These are phyloP conservation scores for Prunus mongolica DNA, from an alignment of 306 rosid species.

Conservation along the genomic window DNA sequence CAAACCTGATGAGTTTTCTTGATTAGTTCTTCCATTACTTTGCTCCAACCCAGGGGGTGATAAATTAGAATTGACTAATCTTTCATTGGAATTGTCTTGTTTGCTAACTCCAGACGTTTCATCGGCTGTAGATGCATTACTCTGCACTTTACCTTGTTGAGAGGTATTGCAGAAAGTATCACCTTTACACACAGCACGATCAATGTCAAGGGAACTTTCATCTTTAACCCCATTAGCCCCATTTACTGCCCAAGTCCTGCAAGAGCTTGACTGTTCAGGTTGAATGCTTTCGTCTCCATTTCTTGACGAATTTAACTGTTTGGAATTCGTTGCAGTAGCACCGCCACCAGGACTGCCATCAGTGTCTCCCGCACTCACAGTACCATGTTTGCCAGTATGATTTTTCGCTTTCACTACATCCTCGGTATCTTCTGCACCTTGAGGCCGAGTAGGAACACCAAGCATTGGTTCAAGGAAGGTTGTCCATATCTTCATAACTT, in stretches of 20 bases:
- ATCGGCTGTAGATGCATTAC: slow-evolving; percentile 46
- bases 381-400: slow-evolving; percentile 44
- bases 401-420: slow-evolving; percentile 69
- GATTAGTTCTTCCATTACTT: slow-evolving; percentile 56
- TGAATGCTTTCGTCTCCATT: slow-evolving; percentile 66
- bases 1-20: slow-evolving; percentile 73
- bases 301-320: slow-evolving; percentile 51
- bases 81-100: slow-evolving; percentile 57
- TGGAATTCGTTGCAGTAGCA: slow-evolving; percentile 44
- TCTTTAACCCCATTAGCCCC: slow-evolving; percentile 64
- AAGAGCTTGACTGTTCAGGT: slow-evolving; percentile 76
- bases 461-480: slow-evolving; percentile 88
- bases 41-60: slow-evolving; percentile 58
- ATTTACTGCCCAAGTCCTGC: slow-evolving; percentile 60
- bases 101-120: slow-evolving; percentile 66
- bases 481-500: slow-evolving; percentile 96
- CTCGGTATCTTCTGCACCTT: slow-evolving; percentile 85
- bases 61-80: slow-evolving; percentile 52
- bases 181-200: slow-evolving; percentile 39
- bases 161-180: slow-evolving; percentile 42
- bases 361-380: slow-evolving; percentile 54
- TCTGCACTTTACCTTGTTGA: slow-evolving; percentile 46
- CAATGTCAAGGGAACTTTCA: slow-evolving; percentile 56
- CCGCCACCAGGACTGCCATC: slow-evolving; percentile 69
- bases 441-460: slow-evolving; percentile 86